Evolutionary conservation across 2,329 filamentous ascomycete species (phyloP).

Genomic region (Neofusicoccum umdonicola): DNA sequence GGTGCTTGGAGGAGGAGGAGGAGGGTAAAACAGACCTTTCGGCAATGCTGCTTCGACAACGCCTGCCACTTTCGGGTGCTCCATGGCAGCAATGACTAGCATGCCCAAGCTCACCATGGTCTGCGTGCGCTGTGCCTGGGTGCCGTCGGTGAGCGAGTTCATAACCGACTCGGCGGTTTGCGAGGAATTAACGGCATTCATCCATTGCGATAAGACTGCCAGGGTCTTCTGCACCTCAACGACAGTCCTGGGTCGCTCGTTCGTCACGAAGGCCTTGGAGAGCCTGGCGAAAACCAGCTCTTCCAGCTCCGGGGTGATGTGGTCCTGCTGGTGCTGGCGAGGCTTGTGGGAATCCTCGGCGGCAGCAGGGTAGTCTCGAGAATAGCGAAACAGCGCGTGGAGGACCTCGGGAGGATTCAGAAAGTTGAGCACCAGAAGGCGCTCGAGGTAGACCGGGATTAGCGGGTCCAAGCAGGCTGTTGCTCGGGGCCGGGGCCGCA

Average conservation of each 20-base stretch:
- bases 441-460: constrained; percentile 34
- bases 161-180: constrained; percentile 40
- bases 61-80: constrained; percentile 56
- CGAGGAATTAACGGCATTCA: constrained; percentile 39
- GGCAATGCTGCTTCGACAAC: constrained; percentile 47
- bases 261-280: constrained; percentile 32
- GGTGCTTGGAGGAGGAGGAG: background rate
- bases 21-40: background rate
- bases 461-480: constrained; percentile 34
- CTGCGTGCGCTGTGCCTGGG: constrained; percentile 52
- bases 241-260: constrained; percentile 30
- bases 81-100: constrained; percentile 60
- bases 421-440: constrained; percentile 31
- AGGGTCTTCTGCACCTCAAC: constrained; percentile 32
- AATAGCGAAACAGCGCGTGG: constrained; percentile 31
- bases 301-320: constrained; percentile 37
- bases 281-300: constrained; percentile 38
- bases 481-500: constrained; percentile 31
- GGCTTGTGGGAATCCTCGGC: constrained; percentile 24
- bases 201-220: constrained; percentile 34
- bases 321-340: constrained; percentile 27
- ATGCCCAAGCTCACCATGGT: constrained; percentile 64
- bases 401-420: constrained; percentile 37
- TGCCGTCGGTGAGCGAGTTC: constrained; percentile 38
- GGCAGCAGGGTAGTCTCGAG: constrained; percentile 31